Conservation (phyloP, 1,139 yeast species). For the Ogataea hybrid region DNA sequence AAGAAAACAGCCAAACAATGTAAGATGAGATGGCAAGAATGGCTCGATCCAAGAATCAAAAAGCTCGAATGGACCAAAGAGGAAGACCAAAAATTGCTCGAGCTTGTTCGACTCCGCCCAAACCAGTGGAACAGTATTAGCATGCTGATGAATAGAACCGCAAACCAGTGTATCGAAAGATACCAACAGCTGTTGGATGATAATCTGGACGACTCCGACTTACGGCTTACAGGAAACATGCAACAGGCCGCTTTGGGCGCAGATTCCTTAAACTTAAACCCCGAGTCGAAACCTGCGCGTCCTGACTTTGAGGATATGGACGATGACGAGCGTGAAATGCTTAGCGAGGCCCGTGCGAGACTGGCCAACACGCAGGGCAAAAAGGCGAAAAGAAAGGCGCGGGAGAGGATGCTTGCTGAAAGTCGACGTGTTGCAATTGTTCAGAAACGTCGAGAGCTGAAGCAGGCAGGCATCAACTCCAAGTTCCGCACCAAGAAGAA, state of each 20-base stretch:
- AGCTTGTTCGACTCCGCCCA: slow-evolving; percentile 70
- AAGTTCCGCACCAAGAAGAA: slow-evolving; percentile 53
- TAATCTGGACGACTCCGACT: slow-evolving; percentile 36
- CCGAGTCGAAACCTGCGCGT: slow-evolving; percentile 80
- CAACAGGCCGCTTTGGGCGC: slow-evolving; percentile 49
- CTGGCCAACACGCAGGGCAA: slow-evolving; percentile 92
- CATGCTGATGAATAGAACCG: slow-evolving; percentile 76
- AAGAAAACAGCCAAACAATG: slow-evolving; percentile 90
- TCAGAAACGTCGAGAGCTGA: slow-evolving; percentile 81
- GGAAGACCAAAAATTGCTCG: slow-evolving; percentile 73
- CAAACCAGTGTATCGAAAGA: slow-evolving; percentile 85
- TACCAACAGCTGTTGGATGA: slow-evolving; percentile 73
- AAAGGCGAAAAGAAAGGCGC: slow-evolving; percentile 85
- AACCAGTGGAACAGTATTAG: slow-evolving; percentile 95
- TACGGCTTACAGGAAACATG: slow-evolving; percentile 26
- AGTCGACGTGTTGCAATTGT: slow-evolving; percentile 65
- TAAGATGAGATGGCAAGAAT: slow-evolving; percentile 90
- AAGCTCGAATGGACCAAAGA: slow-evolving; percentile 68
- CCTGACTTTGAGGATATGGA: slow-evolving; percentile 80
- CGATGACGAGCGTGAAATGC: slow-evolving; percentile 90
- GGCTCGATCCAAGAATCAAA: slow-evolving; percentile 71
- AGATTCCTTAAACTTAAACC: slow-evolving; percentile 61
- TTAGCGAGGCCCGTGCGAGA: slow-evolving; percentile 90
- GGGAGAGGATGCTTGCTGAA: slow-evolving; percentile 69
- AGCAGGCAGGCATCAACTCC: slow-evolving; percentile 77